Evolutionary conservation across 345 rosid genomes (phyloP).

Genomic region (Rhodomyrtus tomentosa): DNA sequence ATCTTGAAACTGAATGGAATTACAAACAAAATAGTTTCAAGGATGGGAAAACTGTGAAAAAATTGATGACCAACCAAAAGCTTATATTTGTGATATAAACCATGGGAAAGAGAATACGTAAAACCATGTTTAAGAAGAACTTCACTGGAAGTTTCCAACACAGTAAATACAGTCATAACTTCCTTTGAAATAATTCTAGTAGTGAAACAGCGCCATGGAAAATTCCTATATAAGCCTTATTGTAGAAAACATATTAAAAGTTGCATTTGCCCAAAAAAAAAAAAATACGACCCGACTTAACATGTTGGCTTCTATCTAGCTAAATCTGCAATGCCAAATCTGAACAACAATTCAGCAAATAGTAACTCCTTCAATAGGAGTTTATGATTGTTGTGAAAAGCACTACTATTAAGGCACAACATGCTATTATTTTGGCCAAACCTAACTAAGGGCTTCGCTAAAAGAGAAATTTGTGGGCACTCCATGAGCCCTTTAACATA

Average conservation of each 20-base stretch:
- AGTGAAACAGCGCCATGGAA: not conserved
- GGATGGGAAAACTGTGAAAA: not conserved
- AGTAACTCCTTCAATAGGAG: not conserved
- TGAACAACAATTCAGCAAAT: not conserved
- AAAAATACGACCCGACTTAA: not conserved
- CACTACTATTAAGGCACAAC: not conserved
- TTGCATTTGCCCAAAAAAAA: not conserved
- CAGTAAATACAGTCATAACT: not conserved
- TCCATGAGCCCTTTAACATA: not conserved
- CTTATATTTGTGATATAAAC: not conserved
- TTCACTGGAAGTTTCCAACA: not conserved
- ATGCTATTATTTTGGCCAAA: not conserved
- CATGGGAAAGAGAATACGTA: not conserved
- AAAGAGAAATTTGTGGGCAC: not conserved
- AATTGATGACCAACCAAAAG: not conserved
- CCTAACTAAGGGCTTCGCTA: not conserved
- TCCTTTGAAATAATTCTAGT: not conserved
- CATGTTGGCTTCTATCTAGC: not conserved
- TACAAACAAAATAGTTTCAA: not conserved
- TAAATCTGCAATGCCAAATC: not conserved
- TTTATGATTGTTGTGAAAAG: not conserved
- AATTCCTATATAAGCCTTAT: not conserved
- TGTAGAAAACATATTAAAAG: not conserved
- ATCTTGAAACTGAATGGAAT: conserved; percentile 53
- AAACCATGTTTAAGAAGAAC: not conserved